Evolutionary conservation across 192 early-diverging fungal species (phyloP), one percentile per base, ranked within the genome.

Genomic region (Jimgerdemannia flammicorona): DNA sequence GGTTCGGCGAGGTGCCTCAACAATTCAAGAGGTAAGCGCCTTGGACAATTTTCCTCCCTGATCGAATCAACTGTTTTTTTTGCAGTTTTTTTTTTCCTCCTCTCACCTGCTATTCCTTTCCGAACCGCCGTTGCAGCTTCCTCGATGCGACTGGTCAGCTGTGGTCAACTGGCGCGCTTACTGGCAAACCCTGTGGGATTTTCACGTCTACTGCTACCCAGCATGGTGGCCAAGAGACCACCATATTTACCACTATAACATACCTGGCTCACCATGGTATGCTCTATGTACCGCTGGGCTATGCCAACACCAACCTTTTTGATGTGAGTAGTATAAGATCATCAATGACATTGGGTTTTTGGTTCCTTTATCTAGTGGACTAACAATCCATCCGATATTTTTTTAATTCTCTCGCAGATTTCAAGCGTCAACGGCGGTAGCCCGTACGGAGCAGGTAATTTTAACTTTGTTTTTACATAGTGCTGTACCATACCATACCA

Each of bases 171-270:
- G 84, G 85, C 67, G 87, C 90, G 6, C 80, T 94, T 67, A 81
- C 81, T 17, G 92, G 90, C 54, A 95, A 94, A 84, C 85, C 87
- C 64, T 91, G 82, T 3, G 93, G 92, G 63, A 79, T 86, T 69
- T 96, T 96, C 86, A 89, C 87, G 70, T 91, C 93, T 64, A 93
- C 92, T 8, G 88, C 81, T 3, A 80, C 84, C 49, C 92, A 93
- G 81, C 89, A 91, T 77, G 93, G 93, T 72, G 93, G 93, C 39
- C 93, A 94, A 79, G 94, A 96, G 75, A 86, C 86, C 49, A 94
- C 93, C 8, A 86, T 87, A 43, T 74, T 89, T 2, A 86, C 87
- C 29, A 78, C 91, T 70, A 67, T 95, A 39, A 82, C 91, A 7
- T 84, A 87, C 77, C 84, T 93, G 20, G 88, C 84, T 4, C 93